Conservation (phyloP, 225 moss, liverwort and hornwort genomes). For the Lunularia cruciata region DNA sequence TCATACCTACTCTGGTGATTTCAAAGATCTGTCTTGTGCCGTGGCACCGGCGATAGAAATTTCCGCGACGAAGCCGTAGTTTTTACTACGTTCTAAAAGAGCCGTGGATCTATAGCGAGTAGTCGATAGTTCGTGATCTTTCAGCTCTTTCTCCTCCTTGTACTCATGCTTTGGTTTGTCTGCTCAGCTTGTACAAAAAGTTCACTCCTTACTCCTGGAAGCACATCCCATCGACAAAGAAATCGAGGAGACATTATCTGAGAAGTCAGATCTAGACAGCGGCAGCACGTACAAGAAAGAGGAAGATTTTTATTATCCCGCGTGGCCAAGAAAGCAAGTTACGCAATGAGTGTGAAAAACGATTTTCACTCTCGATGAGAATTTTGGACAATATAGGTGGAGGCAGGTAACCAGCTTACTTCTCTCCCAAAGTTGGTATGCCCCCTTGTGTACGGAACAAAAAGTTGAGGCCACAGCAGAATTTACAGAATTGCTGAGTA, state of each 20-base stretch:
- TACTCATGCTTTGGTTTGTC: neutral
- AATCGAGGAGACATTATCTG: constrained; percentile 30
- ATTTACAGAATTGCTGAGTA: too few species aligned
- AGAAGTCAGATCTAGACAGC: constrained; percentile 37
- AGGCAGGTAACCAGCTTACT: neutral
- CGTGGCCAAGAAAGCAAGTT: constrained; percentile 70
- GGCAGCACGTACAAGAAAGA: constrained; percentile 24
- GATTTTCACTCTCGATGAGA: too few species aligned
- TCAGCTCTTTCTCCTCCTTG: too few species aligned
- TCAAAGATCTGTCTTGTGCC: neutral
- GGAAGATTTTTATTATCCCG: constrained; percentile 72
- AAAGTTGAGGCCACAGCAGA: too few species aligned
- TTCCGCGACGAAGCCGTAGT: too few species aligned
- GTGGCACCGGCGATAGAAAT: neutral
- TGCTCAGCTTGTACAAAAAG: constrained; percentile 71
- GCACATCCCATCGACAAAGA: constrained; percentile 63
- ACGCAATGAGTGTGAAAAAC: constrained; percentile 13
- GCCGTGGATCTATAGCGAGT: too few species aligned
- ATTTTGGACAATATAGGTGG: neutral
- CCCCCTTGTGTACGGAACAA: too few species aligned
- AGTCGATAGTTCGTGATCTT: too few species aligned
- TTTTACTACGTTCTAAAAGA: too few species aligned
- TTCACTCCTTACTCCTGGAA: constrained; percentile 65
- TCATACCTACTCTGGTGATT: too few species aligned
- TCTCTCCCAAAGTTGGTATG: neutral